These are phyloP conservation scores for Monosporascus sp. DNA, from an alignment of 2,329 filamentous ascomycete species.

Conservation along the genomic window DNA sequence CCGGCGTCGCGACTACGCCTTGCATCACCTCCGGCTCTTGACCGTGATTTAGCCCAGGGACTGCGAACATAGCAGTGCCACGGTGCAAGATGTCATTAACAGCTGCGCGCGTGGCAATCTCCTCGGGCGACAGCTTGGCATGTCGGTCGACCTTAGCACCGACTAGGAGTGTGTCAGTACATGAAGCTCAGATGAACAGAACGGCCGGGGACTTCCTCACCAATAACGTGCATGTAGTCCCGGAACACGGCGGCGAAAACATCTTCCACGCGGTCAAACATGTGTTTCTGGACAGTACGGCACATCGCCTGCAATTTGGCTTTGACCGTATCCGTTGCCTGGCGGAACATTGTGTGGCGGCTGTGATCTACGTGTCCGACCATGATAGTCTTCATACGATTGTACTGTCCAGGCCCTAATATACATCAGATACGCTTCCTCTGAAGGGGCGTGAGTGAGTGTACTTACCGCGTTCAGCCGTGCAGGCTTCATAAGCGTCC, in stretches of 20 bases:
- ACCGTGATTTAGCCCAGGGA: background rate
- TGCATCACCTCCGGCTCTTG: background rate
- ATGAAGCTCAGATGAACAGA: background rate
- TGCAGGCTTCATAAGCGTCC: slow-evolving; percentile 39
- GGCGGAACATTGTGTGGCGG: slow-evolving; percentile 44
- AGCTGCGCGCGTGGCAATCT: slow-evolving; percentile 8
- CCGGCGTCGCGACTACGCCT: background rate
- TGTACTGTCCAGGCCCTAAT: slow-evolving; percentile 37
- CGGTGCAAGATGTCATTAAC: slow-evolving; percentile 5
- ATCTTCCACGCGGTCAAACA: slow-evolving; percentile 7
- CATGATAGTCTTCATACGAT: slow-evolving; percentile 50
- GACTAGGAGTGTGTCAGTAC: slow-evolving; percentile 13
- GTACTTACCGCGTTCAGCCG: slow-evolving; percentile 33
- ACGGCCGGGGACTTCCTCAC: slow-evolving; percentile 6
- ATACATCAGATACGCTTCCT: background rate
- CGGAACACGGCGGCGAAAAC: slow-evolving; percentile 5
- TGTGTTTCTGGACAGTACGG: slow-evolving; percentile 4
- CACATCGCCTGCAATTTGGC: slow-evolving; percentile 33
- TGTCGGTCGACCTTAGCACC: slow-evolving; percentile 8
- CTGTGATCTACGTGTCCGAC: slow-evolving; percentile 32
- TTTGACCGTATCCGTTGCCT: slow-evolving; percentile 37
- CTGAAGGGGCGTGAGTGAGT: slow-evolving; percentile 1
- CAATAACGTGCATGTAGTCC: slow-evolving; percentile 19
- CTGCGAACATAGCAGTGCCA: background rate
- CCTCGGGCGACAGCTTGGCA: slow-evolving; percentile 4